These are phyloP conservation scores for Tylopilus balloui DNA, from an alignment of 768 basidiomycete species.

Conservation along the genomic window DNA sequence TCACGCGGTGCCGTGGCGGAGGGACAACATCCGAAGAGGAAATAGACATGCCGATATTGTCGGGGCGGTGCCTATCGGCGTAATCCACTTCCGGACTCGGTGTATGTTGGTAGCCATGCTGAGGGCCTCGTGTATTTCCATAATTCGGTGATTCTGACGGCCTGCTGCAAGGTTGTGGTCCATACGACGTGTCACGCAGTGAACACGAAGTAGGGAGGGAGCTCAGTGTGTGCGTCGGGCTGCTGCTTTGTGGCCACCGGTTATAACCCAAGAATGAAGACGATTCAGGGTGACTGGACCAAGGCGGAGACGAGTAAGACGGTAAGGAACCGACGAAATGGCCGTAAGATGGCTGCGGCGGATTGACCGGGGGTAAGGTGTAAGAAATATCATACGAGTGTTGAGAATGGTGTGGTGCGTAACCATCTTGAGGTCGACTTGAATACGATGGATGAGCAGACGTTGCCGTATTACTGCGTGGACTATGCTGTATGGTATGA, in stretches of 20 bases:
- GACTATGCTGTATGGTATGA: conserved; percentile 30
- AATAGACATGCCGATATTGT: conserved; percentile 26
- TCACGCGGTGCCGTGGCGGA: conserved; percentile 52
- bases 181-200: conserved; percentile 29
- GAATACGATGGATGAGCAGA: conserved; percentile 26
- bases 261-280: conserved; percentile 30
- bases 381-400: conserved; percentile 31
- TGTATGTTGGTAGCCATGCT: conserved; percentile 37
- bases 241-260: conserved; percentile 27
- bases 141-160: conserved; percentile 34
- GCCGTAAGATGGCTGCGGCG: conserved; percentile 26
- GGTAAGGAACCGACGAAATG: conserved; percentile 23
- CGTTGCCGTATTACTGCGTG: conserved; percentile 19
- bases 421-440: conserved; percentile 25
- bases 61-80: conserved; percentile 32
- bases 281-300: conserved; percentile 28
- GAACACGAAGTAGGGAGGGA: conserved; percentile 25
- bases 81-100: conserved; percentile 38
- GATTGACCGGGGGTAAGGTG: conserved; percentile 31
- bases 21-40: conserved; percentile 45
- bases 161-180: conserved; percentile 33
- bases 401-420: conserved; percentile 22
- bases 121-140: conserved; percentile 25
- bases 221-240: conserved; percentile 27
- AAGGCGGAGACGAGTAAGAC: conserved; percentile 27